Percentiles rank a stretch among this genome's conserved stretches.
phyloP scores from a whole-genome alignment of 306 rosid species.

The Astragalus glycyphyllos region DNA sequence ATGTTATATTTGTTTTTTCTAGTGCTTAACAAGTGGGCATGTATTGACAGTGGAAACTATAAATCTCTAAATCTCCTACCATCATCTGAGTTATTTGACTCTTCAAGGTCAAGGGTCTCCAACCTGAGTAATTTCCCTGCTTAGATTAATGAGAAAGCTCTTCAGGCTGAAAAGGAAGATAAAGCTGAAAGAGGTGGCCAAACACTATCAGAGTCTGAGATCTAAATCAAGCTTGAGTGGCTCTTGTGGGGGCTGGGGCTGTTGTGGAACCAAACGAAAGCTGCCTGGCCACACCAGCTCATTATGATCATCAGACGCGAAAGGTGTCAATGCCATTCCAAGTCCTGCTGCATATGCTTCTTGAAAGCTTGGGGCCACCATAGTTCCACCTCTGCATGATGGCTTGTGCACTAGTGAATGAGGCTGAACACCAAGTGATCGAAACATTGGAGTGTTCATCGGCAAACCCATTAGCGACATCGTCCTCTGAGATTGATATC shows the following conservation, averaged over 20 bases:
- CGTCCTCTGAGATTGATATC: conserved; percentile 79
- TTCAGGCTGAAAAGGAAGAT: conserved; percentile 31
- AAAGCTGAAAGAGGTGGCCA: conserved; percentile 24
- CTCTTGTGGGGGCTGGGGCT: conserved; percentile 52
- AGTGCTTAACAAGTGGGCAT: conserved; percentile 34
- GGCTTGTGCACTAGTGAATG: conserved; percentile 79
- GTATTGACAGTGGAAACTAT: conserved; percentile 39
- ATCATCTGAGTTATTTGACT: conserved; percentile 39
- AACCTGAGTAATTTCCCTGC: conserved; percentile 52
- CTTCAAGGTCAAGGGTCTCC: conserved; percentile 41
- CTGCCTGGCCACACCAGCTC: conserved; percentile 91
- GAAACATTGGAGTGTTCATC: conserved; percentile 48
- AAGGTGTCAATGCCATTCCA: conserved; percentile 58
- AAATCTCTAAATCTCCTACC: conserved; percentile 41
- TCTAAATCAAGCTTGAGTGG: conserved; percentile 72
- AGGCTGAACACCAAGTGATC: conserved; percentile 80
- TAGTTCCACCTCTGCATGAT: conserved; percentile 57
- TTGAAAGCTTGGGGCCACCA: conserved; percentile 60
- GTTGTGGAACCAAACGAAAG: conserved; percentile 66
- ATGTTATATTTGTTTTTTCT: conserved; percentile 29
- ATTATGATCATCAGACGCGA: conserved; percentile 56
- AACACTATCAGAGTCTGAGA: conserved; percentile 70
- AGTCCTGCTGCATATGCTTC: conserved; percentile 60
- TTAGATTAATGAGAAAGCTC: conserved; percentile 34
- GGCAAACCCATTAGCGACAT: conserved; percentile 71